Evolutionary conservation across 257 asterid genomes (phyloP).

Genomic region (Lantana camara): DNA sequence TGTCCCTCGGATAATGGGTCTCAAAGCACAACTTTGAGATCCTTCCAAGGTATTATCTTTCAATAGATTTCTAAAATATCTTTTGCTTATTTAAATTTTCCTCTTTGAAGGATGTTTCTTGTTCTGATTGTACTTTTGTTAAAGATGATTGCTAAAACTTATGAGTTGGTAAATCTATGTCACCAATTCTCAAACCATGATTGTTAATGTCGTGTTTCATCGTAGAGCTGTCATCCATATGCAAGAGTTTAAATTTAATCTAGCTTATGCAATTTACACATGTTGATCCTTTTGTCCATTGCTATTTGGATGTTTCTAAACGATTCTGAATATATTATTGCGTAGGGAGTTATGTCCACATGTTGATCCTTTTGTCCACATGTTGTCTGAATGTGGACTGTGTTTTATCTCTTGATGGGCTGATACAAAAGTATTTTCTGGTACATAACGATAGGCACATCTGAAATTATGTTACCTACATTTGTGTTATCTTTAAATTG

Average conservation of each 20-base stretch:
- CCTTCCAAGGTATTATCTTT: slow-evolving; percentile 73
- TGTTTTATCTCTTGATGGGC: no score
- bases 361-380: no score
- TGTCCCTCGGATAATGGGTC: slow-evolving; percentile 89
- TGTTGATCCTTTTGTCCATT: slow-evolving; percentile 10
- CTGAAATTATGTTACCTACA: no score
- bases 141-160: slow-evolving; percentile 17
- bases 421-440: no score
- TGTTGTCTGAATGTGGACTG: no score
- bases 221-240: slow-evolving; percentile 22
- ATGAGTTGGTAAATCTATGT: slow-evolving; percentile 15
- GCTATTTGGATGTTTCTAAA: background rate
- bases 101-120: slow-evolving; percentile 13
- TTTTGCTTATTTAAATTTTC: slow-evolving; percentile 17
- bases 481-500: no score
- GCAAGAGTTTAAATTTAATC: slow-evolving; percentile 4
- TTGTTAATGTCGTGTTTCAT: slow-evolving; percentile 10
- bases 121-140: slow-evolving; percentile 21
- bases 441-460: no score
- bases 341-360: no score
- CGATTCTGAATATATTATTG: background rate
- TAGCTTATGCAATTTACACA: background rate
- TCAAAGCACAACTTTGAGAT: slow-evolving; percentile 87
- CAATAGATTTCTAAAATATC: slow-evolving; percentile 13
- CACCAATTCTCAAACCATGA: slow-evolving; percentile 12